Conservation (phyloP, 495 filamentous ascomycete genomes). For the Tuber calosporum region DNA sequence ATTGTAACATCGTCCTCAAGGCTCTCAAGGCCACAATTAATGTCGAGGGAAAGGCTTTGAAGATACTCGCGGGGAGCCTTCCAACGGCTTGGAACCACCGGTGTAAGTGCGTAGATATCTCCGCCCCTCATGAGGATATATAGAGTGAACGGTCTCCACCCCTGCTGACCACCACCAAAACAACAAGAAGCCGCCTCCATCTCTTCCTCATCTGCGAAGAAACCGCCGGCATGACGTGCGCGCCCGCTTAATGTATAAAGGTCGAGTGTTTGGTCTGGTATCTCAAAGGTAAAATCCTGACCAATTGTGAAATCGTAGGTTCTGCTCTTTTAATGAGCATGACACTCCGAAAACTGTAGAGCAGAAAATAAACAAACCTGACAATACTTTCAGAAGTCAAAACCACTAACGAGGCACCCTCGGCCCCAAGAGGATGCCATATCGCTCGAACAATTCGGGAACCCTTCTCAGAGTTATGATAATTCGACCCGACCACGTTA, state of each 20-base stretch:
- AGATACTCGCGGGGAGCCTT: constrained; percentile 33
- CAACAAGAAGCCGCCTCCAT: constrained; percentile 41
- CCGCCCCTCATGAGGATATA: constrained; percentile 42
- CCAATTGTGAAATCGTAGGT: constrained; percentile 38
- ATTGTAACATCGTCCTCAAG: constrained; percentile 23
- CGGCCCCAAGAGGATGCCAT: constrained; percentile 41
- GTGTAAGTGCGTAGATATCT: constrained; percentile 38
- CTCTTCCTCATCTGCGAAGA: constrained; percentile 29
- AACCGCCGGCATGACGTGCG: constrained; percentile 26
- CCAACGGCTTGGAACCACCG: constrained; percentile 41
- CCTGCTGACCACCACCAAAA: constrained; percentile 31
- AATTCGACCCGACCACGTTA: constrained; percentile 27
- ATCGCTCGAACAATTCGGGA: constrained; percentile 32
- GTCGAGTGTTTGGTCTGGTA: constrained; percentile 36
- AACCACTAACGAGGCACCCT: constrained; percentile 39
- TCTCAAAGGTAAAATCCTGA: constrained; percentile 30
- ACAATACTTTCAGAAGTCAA: constrained; percentile 37
- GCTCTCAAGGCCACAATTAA: constrained; percentile 35
- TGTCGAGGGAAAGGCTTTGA: constrained; percentile 36
- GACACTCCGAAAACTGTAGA: neutral
- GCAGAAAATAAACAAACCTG: constrained; percentile 23
- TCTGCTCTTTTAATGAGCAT: constrained; percentile 9
- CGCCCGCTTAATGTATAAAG: constrained; percentile 31
- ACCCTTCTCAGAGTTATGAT: constrained; percentile 19
- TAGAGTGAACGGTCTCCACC: constrained; percentile 40